These are phyloP conservation scores for Sclerotinia borealis DNA, from an alignment of 2,329 filamentous ascomycete genomes.

Conservation along the genomic window DNA sequence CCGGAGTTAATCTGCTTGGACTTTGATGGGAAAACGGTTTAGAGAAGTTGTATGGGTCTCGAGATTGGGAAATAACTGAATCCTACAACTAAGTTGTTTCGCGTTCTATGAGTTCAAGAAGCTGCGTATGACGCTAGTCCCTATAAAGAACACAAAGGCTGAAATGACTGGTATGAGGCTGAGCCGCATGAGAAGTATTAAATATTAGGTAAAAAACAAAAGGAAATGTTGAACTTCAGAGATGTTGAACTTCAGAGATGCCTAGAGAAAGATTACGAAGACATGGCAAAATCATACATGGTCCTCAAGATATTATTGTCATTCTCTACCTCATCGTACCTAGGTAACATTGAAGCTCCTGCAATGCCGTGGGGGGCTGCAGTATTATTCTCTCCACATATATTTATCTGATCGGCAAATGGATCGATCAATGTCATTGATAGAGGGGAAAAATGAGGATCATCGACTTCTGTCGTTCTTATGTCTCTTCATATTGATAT, in stretches of 20 bases:
- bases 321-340: background rate
- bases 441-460: constrained; percentile 1
- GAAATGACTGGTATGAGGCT: constrained; percentile 4
- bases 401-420: background rate
- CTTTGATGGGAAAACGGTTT: constrained; percentile 3
- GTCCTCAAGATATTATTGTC: background rate
- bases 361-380: background rate
- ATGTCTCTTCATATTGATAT: constrained; percentile 12
- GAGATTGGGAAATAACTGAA: background rate
- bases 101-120: constrained; percentile 3
- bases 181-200: background rate
- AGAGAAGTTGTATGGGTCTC: background rate
- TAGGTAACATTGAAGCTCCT: background rate
- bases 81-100: constrained; percentile 5
- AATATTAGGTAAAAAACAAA: background rate
- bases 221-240: background rate
- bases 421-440: background rate
- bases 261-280: background rate
- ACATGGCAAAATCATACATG: background rate
- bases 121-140: constrained; percentile 10
- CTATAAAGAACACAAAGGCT: constrained; percentile 4
- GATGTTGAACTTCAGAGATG: background rate
- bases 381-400: background rate
- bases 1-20: background rate
- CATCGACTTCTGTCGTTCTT: background rate